Conservation (phyloP, 768 basidiomycete species). For the Suillus tomentosus region DNA sequence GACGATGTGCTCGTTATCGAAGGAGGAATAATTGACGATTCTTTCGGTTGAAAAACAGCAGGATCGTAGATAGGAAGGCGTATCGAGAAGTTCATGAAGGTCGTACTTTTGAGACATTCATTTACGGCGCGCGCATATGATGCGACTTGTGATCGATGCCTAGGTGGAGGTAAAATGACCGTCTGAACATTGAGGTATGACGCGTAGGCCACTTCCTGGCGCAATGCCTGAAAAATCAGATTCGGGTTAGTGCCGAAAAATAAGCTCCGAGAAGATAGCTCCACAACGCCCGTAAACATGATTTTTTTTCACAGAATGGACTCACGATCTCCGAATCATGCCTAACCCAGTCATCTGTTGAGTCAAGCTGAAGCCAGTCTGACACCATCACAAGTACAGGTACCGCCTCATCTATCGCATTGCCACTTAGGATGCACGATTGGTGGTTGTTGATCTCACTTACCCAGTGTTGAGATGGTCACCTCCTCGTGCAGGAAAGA, state of each 20-base stretch:
- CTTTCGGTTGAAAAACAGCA: conserved; percentile 49
- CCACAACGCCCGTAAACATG: neutral
- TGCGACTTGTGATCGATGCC: conserved; percentile 78
- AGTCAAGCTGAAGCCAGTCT: conserved; percentile 95
- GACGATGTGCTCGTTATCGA: conserved; percentile 20
- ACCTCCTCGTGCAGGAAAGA: conserved; percentile 83
- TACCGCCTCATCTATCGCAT: conserved; percentile 67
- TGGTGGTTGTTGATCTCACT: conserved; percentile 30
- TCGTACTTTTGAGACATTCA: conserved; percentile 67
- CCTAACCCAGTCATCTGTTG: conserved; percentile 89
- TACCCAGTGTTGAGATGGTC: conserved; percentile 79
- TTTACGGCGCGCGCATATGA: conserved; percentile 93
- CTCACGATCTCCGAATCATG: conserved; percentile 94
- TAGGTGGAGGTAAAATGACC: conserved; percentile 87
- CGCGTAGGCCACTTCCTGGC: conserved; percentile 91
- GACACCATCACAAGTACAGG: conserved; percentile 76
- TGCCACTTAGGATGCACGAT: conserved; percentile 19
- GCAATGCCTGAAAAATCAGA: conserved; percentile 64
- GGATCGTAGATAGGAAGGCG: conserved; percentile 84
- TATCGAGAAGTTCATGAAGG: conserved; percentile 80
- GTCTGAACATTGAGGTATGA: conserved; percentile 87
- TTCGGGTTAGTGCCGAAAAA: conserved; percentile 11
- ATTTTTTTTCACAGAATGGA: conserved; percentile 17
- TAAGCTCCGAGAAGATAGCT: conserved; percentile 15
- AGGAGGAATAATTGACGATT: conserved; percentile 23